Conservation (phyloP, 371 early-diverging fungal genomes). For the Apophysomyces sp. region DNA sequence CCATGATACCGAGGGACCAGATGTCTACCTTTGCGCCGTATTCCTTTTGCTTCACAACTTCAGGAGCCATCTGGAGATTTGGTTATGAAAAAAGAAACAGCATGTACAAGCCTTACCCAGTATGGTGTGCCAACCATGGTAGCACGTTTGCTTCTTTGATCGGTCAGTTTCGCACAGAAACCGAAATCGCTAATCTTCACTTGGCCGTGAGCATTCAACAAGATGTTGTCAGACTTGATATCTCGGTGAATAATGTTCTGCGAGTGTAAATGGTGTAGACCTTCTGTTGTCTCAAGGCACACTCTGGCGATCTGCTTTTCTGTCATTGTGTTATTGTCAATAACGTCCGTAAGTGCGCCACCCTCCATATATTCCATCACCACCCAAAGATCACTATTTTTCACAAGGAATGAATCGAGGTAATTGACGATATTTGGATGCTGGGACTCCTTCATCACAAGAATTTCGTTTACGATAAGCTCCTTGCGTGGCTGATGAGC, state of each 20-base stretch:
- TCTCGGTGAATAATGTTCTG: conserved; percentile 95
- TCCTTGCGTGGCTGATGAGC: conserved; percentile 92
- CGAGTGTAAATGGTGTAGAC: conserved; percentile 88
- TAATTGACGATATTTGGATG: conserved; percentile 97
- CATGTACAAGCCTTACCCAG: conserved; percentile 44
- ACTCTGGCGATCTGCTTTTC: conserved; percentile 93
- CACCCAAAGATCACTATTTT: conserved; percentile 90
- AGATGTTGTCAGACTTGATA: conserved; percentile 95
- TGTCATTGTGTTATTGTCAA: conserved; percentile 87
- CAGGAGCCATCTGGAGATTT: conserved; percentile 78
- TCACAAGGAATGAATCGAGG: conserved; percentile 87
- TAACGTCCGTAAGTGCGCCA: conserved; percentile 94
- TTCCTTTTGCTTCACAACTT: conserved; percentile 87
- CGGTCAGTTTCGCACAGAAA: conserved; percentile 91
- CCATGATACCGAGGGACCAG: conserved; percentile 94
- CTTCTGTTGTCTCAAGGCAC: conserved; percentile 84
- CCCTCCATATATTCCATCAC: conserved; percentile 99
- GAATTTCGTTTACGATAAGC: conserved; percentile 94
- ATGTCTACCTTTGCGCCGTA: conserved; percentile 91
- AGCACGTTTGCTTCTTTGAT: conserved; percentile 83
- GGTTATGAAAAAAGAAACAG: too few species aligned
- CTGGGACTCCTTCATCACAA: conserved; percentile 93
- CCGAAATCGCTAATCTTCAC: conserved; percentile 94
- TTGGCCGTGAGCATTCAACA: conserved; percentile 82
- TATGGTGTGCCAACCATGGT: conserved; percentile 98